These are phyloP conservation scores for Dioscorea cayenensis DNA, from an alignment of 116 monocot genomes.

Conservation along the genomic window DNA sequence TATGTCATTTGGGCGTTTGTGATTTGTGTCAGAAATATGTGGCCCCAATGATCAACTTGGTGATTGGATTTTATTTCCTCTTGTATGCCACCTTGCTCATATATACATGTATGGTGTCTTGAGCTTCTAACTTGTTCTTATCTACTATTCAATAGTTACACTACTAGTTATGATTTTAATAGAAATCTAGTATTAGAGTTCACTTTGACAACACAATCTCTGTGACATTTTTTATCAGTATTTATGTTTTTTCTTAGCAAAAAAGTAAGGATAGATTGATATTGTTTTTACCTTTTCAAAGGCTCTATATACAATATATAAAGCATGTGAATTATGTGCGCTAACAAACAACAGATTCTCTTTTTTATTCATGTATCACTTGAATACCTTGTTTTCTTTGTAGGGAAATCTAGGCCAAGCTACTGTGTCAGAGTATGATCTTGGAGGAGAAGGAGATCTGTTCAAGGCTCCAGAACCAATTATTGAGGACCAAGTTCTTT, in stretches of 20 bases:
- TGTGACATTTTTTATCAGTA: slow-evolving; percentile 2
- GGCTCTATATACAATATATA: not conserved
- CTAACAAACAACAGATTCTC: too few relatives aligned
- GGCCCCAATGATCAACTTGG: too few relatives aligned
- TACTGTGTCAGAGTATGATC: slow-evolving; percentile 49
- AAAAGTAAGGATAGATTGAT: not conserved
- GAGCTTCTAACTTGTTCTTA: too few relatives aligned
- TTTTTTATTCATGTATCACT: not conserved
- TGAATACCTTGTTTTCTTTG: slow-evolving; percentile 5
- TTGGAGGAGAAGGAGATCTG: slow-evolving; percentile 79
- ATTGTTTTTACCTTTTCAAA: not conserved
- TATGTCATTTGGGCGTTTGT: too few relatives aligned
- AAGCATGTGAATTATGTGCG: too few relatives aligned
- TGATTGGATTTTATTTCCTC: too few relatives aligned
- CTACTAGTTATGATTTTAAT: too few relatives aligned
- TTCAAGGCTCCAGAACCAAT: slow-evolving; percentile 85
- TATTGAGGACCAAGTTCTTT: slow-evolving; percentile 44
- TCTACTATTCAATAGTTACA: too few relatives aligned
- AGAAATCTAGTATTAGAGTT: too few relatives aligned
- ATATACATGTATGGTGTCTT: too few relatives aligned
- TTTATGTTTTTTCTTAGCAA: not conserved
- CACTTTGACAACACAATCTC: not conserved
- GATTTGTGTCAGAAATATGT: too few relatives aligned
- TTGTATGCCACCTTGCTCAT: too few relatives aligned
- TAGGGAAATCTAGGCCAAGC: slow-evolving; percentile 33